phyloP scores from a whole-genome alignment of 768 basidiomycete species.

The Boletus rubropictus region DNA sequence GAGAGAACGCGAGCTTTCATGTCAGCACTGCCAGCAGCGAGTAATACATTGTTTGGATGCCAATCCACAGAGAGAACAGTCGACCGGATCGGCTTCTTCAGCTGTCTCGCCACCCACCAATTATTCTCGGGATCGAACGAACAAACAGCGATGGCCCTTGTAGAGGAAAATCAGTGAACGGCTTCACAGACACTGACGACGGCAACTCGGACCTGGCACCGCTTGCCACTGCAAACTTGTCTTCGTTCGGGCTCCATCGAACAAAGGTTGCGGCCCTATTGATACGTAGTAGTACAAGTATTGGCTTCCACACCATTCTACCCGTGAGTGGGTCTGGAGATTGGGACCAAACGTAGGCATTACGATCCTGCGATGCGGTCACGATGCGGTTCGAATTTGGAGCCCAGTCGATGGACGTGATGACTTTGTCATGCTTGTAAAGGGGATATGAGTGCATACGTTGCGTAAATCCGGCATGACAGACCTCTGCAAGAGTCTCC shows the following conservation, averaged over 20 bases:
- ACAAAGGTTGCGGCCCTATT: constrained; percentile 95
- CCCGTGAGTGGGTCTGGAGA: constrained; percentile 69
- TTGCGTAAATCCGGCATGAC: background rate
- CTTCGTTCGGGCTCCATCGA: constrained; percentile 94
- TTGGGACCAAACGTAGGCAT: constrained; percentile 97
- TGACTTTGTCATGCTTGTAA: constrained; percentile 92
- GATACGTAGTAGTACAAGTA: constrained; percentile 89
- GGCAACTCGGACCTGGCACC: constrained; percentile 66
- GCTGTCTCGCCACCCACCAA: constrained; percentile 96
- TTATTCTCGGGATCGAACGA: constrained; percentile 97
- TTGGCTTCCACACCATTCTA: constrained; percentile 82
- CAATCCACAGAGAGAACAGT: constrained; percentile 94
- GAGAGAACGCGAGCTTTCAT: constrained; percentile 98
- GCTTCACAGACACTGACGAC: background rate
- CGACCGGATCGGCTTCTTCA: constrained; percentile 96
- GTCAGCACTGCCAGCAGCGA: constrained; percentile 96
- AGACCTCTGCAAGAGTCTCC: constrained; percentile 82
- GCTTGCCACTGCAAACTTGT: constrained; percentile 97
- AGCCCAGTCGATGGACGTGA: constrained; percentile 99
- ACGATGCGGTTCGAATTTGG: constrained; percentile 95
- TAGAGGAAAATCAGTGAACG: background rate
- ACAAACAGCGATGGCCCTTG: constrained; percentile 91
- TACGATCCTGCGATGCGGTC: constrained; percentile 97
- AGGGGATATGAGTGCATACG: background rate
- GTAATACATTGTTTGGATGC: constrained; percentile 98